Conservation (phyloP, 2,329 filamentous ascomycete genomes). For the Arthrobotrys megalospora region DNA sequence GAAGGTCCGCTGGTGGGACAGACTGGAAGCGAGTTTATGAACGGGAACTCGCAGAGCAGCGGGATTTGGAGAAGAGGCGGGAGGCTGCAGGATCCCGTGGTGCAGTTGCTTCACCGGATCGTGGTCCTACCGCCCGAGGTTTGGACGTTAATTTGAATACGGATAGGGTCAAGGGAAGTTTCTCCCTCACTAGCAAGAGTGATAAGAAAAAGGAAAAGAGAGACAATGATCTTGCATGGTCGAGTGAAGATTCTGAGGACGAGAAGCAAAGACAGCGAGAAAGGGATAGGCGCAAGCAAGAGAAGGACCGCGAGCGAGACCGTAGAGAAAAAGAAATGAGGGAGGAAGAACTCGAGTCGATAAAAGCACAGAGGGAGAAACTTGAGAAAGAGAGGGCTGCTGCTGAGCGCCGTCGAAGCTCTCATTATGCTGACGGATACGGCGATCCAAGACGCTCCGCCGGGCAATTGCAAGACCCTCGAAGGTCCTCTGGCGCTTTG, state of each 20-base stretch:
- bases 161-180: conserved; percentile 40
- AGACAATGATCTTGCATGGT: conserved; percentile 46
- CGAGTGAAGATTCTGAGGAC: conserved; percentile 44
- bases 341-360: conserved; percentile 22
- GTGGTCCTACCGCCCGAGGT: conserved; percentile 37
- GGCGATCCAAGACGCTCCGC: conserved; percentile 53
- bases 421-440: conserved; percentile 40
- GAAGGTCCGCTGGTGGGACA: conserved; percentile 32
- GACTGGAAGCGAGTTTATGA: conserved; percentile 54
- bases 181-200: conserved; percentile 39
- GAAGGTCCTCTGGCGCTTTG: conserved; percentile 42
- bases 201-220: conserved; percentile 52
- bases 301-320: conserved; percentile 33
- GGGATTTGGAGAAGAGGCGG: conserved; percentile 29
- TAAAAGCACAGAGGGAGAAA: conserved; percentile 22
- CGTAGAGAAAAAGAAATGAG: conserved; percentile 25
- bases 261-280: conserved; percentile 37
- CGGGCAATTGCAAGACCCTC: conserved; percentile 55
- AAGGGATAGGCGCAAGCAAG: conserved; percentile 22
- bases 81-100: conserved; percentile 16
- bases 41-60: conserved; percentile 49
- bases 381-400: conserved; percentile 10
- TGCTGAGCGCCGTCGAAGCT: conserved; percentile 23
- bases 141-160: conserved; percentile 48
- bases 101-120: conserved; percentile 1